Base-by-base conservation (phyloP, 805 yeast genomes). In the Priceomyces medius region DNA sequence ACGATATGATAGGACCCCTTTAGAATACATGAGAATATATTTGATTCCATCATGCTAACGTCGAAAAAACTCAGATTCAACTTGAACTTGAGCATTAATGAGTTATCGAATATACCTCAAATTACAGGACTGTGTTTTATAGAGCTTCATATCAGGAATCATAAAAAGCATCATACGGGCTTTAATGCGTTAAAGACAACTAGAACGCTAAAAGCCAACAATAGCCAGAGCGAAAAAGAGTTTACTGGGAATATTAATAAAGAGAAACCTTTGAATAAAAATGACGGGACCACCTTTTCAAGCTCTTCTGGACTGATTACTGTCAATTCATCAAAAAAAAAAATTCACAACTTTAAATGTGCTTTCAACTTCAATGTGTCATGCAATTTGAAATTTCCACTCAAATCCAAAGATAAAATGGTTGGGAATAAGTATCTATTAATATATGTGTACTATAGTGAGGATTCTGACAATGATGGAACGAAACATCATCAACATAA, bases 21-120 rank as follows among this genome's bases (percentile, higher is more conserved):
- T 14, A 14, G 29, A 26, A 14, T n/a, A n/a, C 14, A 26, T n/a
- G 9, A 9, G 29, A n/a, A 26, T 10, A 26, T 10, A 10, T 6
- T 26, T n/a, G n/a, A n/a, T 12, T 8, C 4, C 10, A 17, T 31
- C 18, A 41, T 41, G 44, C 14, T 41, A 6, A 21, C 37, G 20
- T 36, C 61, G 33, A 68, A 60, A 44, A 70, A 74, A 44, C 85
- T 88, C 6, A 80, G 79, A 61, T 90, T 87, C 60, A 66, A 77
- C 37, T 69, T 88, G 31, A 59, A 70, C 16, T 63, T 88, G 20
- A 61, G 73, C 13, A 73, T 89, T 36, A 75, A 77, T 41, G 95
- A 87, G 48, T 66, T 91, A 35, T 74, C 83, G n/a, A 90, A 90
- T 54, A 77, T 91, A 20, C 98, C 98, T 1, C 89, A 86, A 49